These are phyloP conservation scores for Nakazawaea ernobii DNA, from an alignment of 805 yeast species.

Conservation along the genomic window DNA sequence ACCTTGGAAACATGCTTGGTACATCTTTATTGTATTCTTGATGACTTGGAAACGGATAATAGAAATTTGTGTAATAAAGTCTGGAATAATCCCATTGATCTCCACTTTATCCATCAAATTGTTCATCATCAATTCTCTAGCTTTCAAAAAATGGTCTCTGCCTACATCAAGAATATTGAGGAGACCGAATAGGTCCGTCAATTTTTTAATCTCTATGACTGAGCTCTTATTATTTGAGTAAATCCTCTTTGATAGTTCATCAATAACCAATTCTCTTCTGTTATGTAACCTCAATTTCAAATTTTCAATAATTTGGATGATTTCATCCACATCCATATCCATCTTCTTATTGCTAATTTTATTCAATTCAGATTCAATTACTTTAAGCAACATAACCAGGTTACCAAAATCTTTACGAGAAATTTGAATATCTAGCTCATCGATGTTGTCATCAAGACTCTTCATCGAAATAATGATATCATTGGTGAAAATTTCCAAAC, in stretches of 20 bases:
- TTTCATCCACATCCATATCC: conserved; percentile 22
- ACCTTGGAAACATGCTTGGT: conserved; percentile 43
- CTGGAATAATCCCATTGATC: conserved; percentile 48
- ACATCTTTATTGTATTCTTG: conserved; percentile 50
- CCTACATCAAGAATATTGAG: conserved; percentile 45
- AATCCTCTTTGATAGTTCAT: conserved; percentile 1
- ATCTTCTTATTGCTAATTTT: conserved; percentile 15
- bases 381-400: conserved; percentile 29
- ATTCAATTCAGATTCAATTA: conserved; percentile 13
- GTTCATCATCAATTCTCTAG: conserved; percentile 41
- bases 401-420: conserved; percentile 51
- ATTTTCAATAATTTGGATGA: conserved; percentile 26
- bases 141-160: conserved; percentile 39
- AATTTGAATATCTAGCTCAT: conserved; percentile 62
- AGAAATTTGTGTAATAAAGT: conserved; percentile 55
- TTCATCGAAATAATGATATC: conserved; percentile 26
- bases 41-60: conserved; percentile 58
- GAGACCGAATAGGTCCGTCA: conserved; percentile 25
- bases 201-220: conserved; percentile 13
- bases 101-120: conserved; percentile 44
- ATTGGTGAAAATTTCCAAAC: conserved; percentile 34
- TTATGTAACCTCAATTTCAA: conserved; percentile 13
- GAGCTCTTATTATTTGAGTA: conserved; percentile 12
- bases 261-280: conserved; percentile 10
- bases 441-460: conserved; percentile 53